Evolutionary conservation across 345 rosid genomes (phyloP).

Genomic region (Ricinus communis): DNA sequence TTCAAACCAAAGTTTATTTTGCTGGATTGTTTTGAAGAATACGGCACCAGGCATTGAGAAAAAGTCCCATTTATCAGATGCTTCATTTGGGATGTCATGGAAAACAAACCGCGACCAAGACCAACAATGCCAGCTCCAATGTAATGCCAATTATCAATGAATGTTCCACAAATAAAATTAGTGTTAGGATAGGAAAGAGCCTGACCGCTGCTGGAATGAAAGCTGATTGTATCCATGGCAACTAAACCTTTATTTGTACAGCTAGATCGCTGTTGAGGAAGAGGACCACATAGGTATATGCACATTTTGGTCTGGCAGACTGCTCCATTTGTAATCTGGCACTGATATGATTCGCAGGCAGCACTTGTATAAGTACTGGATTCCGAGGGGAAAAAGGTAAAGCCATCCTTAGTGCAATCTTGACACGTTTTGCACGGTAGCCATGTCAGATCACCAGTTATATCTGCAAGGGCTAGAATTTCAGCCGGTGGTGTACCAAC

Average conservation of each 20-base stretch:
- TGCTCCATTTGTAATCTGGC: slow-evolving; percentile 12
- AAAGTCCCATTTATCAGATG: slow-evolving; percentile 8
- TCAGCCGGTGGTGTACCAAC: slow-evolving; percentile 15
- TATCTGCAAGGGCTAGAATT: slow-evolving; percentile 20
- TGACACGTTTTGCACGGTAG: slow-evolving; percentile 37
- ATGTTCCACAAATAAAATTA: slow-evolving; percentile 6
- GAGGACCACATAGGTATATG: neutral
- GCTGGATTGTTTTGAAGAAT: neutral
- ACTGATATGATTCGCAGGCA: slow-evolving; percentile 36
- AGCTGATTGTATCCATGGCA: slow-evolving; percentile 12
- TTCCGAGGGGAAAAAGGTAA: slow-evolving; percentile 30
- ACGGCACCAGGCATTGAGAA: slow-evolving; percentile 16
- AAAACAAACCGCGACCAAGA: slow-evolving; percentile 10
- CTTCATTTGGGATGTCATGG: neutral
- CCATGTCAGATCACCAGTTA: slow-evolving; percentile 38
- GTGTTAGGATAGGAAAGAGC: neutral
- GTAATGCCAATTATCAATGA: too few relatives aligned
- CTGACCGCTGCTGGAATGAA: neutral
- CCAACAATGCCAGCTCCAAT: too few relatives aligned
- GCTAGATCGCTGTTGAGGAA: slow-evolving; percentile 6
- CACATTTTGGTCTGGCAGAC: neutral
- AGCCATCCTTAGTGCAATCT: slow-evolving; percentile 31
- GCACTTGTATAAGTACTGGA: slow-evolving; percentile 29
- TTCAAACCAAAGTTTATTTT: neutral
- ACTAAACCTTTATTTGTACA: too few relatives aligned